A percentile compares a stretch with the other conserved stretches of the same genome.
Conservation (phyloP, 2,329 filamentous ascomycete genomes). For the Colletotrichum sp. region DNA sequence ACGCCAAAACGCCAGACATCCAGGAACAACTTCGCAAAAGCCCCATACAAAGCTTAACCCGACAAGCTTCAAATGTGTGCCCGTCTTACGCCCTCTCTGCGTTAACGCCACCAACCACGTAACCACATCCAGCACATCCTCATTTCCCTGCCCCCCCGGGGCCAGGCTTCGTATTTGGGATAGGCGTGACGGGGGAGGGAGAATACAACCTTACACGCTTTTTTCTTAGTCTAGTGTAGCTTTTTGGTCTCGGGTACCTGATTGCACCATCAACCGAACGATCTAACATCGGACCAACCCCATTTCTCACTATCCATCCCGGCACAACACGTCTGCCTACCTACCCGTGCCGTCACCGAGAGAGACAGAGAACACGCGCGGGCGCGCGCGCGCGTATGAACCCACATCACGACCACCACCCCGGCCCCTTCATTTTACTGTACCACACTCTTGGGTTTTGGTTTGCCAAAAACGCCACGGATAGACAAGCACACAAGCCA, state of each 20-base stretch:
- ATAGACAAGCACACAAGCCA: neutral
- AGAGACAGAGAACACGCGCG: neutral
- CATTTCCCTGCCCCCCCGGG: neutral
- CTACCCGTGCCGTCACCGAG: neutral
- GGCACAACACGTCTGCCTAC: neutral
- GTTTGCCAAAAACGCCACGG: neutral
- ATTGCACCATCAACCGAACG: neutral
- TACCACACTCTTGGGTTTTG: neutral
- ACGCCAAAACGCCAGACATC: neutral
- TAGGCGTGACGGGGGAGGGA: neutral
- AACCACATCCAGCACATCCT: neutral
- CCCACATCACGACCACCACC: neutral
- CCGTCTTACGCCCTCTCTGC: neutral
- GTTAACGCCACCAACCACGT: neutral
- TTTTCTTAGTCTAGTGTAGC: neutral
- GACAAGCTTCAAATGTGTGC: neutral
- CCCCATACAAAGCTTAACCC: neutral
- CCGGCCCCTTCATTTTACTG: neutral
- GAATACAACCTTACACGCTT: neutral
- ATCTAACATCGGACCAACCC: neutral
- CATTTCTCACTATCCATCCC: fast-evolving
- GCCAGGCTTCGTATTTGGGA: neutral
- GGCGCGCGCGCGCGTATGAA: neutral
- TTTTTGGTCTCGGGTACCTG: neutral
- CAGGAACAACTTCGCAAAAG: neutral